A percentile compares a stretch with the other conserved stretches of the same genome.
phyloP scores from a whole-genome alignment of 1,284 basidiomycete genomes.

The Coniophora puteana region DNA sequence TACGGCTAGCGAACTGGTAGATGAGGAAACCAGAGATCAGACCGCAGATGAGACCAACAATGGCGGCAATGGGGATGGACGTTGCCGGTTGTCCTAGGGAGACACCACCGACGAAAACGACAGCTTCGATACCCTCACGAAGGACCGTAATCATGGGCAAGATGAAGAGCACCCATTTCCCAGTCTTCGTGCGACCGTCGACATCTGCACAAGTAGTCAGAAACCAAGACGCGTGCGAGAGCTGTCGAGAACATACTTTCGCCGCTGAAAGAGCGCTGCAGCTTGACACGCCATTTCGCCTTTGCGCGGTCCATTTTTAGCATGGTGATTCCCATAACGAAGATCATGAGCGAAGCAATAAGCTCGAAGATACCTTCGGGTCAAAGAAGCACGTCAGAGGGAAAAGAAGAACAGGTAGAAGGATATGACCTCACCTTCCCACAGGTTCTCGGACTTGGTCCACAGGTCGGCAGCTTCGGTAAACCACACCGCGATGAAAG shows the following conservation, averaged over 20 bases:
- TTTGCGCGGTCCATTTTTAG: constrained; percentile 75
- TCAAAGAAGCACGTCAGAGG: not conserved
- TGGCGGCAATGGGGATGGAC: constrained; percentile 86
- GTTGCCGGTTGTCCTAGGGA: constrained; percentile 77
- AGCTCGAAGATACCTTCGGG: constrained; percentile 70
- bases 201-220: constrained; percentile 25
- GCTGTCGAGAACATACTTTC: constrained; percentile 33
- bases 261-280: constrained; percentile 73
- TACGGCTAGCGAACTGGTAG: constrained; percentile 72
- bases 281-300: constrained; percentile 87
- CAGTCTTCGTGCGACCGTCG: constrained; percentile 43
- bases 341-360: constrained; percentile 81
- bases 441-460: constrained; percentile 69
- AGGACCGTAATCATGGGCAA: constrained; percentile 88
- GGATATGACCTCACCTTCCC: constrained; percentile 48
- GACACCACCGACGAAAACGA: constrained; percentile 92
- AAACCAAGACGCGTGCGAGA: not conserved
- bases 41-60: constrained; percentile 79
- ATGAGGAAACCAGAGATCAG: constrained; percentile 65
- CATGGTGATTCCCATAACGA: constrained; percentile 77
- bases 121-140: constrained; percentile 91
- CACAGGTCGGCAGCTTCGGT: constrained; percentile 72
- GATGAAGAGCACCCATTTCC: constrained; percentile 85
- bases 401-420: not conserved
- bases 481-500: constrained; percentile 81